Base-by-base conservation (phyloP, 2,329 filamentous ascomycete genomes). In the Neonectria hederae region DNA sequence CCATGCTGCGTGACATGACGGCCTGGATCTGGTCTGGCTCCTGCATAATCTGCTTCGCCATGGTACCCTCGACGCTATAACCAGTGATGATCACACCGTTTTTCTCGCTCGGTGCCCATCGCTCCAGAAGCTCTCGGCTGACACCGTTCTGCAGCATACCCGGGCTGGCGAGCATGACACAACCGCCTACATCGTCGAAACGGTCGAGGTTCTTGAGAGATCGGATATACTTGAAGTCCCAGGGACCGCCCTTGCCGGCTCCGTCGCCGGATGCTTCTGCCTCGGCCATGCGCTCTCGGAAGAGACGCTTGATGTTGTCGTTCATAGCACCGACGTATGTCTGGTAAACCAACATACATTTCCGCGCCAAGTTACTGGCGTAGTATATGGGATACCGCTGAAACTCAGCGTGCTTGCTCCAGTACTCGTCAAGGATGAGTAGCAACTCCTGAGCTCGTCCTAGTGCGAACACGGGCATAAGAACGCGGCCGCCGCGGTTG, bases 291-390 rank as follows among this genome's bases (percentile, higher is more conserved):
- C 93, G 89, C 78, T 97, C 94, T 57, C 92, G 87, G 80, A 97
- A 97, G n/a, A 97, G 87, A 11, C 93, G 89, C 78, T 97, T 97
- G 83, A 99, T 98, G 74, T 97, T 98, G 75, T 98, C 95, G 77
- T 99, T 99, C 96, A 99, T 99, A 59, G 94, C 94, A 53, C 94
- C 93, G 53, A 98, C 93, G 74, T 98, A 99, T 1, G 96, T 99
- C 78, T 98, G 96, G 76, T 99, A 99, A 4, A 98, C 94, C 30
- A 97, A 88, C 96, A 99, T 99, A 81, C 96, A 99, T 79, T 97
- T 96, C 67, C 95, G 86, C 1, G 96, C 96, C 45, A 98, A 87
- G 74, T 97, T 97, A 73, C 93, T 96, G 59, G 97, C 97, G 78
- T 98, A 99, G 82, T 98, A 99, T 66, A 99, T 98, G 5, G 96